A percentile compares a stretch with the other conserved stretches of the same genome.
Conservation (phyloP, 176 grass and related monocot species). For the Oryza meyeriana region DNA sequence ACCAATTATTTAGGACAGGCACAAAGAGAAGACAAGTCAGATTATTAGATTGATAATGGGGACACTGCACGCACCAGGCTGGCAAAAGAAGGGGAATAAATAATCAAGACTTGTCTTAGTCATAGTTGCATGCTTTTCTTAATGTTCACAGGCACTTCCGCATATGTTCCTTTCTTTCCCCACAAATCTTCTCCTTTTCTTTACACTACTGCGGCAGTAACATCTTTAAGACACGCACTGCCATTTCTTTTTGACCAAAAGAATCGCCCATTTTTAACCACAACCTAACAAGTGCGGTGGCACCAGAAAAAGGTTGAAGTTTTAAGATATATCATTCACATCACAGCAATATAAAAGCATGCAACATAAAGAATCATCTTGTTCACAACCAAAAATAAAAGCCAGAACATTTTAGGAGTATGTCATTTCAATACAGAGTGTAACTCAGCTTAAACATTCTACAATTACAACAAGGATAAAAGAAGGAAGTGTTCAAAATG, state of each 20-base stretch:
- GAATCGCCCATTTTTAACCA: background rate
- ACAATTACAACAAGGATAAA: background rate
- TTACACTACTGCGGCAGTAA: background rate
- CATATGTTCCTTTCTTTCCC: background rate
- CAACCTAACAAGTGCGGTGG: background rate
- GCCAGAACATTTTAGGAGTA: background rate
- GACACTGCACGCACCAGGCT: background rate
- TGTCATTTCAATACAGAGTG: background rate
- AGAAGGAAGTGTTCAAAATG: background rate
- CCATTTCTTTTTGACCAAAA: background rate
- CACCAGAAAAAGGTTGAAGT: background rate
- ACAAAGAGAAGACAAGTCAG: background rate
- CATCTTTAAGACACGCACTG: background rate
- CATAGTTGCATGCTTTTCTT: background rate
- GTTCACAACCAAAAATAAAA: background rate
- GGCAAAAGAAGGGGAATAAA: background rate
- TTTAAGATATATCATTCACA: background rate
- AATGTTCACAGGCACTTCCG: background rate
- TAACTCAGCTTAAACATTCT: background rate
- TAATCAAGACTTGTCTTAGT: background rate
- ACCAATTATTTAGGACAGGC: background rate
- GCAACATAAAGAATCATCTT: background rate
- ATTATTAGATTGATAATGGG: background rate
- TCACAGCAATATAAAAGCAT: background rate
- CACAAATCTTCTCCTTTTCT: background rate